Percentiles rank a stretch among this genome's conserved stretches.
Conservation (phyloP, 169 alveolate genomes). For the Cryptosporidium ubiquitum region DNA sequence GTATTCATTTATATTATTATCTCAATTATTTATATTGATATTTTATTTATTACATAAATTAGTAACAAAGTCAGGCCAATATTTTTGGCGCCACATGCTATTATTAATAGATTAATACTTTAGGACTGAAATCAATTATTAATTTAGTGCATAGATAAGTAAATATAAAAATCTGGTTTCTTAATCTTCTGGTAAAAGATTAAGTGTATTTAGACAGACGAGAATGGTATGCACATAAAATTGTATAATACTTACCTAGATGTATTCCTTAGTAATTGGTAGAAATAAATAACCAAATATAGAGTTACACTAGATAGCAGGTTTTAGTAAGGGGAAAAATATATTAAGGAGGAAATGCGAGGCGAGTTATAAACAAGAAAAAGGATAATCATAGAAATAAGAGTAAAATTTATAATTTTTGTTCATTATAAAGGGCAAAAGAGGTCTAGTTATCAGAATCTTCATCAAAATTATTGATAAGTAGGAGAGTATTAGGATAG, state of each 20-base stretch:
- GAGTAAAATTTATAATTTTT: not conserved
- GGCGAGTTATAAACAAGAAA: not conserved
- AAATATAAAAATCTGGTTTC: too few species aligned
- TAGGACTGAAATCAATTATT: too few species aligned
- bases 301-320: not conserved
- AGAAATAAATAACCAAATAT: not conserved
- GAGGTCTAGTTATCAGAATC: not conserved
- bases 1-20: too few species aligned
- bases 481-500: slow-evolving; percentile 45
- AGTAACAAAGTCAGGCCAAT: not conserved
- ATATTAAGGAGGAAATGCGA: too few species aligned
- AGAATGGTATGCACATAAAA: not conserved
- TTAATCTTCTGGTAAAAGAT: too few species aligned
- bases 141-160: too few species aligned
- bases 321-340: too few species aligned
- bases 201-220: too few species aligned
- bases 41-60: too few species aligned
- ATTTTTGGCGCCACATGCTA: not conserved
- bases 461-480: slow-evolving; percentile 38
- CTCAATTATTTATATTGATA: too few species aligned
- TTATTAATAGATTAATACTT: not conserved
- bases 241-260: not conserved
- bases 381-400: not conserved
- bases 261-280: not conserved
- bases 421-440: not conserved